These are phyloP conservation scores for Spergularia azorica DNA, from an alignment of 179 eudicot genomes.

Conservation along the genomic window DNA sequence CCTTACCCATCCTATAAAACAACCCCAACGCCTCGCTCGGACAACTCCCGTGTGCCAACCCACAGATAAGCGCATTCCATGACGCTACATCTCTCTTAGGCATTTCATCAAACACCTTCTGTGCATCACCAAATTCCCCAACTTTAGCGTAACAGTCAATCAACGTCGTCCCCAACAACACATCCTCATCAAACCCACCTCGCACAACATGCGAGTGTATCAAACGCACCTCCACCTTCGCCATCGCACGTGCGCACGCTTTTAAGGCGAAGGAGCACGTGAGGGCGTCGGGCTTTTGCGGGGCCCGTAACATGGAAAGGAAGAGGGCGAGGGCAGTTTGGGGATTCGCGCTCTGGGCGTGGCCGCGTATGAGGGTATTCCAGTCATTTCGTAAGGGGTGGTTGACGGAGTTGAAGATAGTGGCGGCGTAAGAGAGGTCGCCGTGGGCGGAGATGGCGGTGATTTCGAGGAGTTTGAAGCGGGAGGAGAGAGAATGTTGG, in stretches of 20 bases:
- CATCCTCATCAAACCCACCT: slow-evolving; percentile 50
- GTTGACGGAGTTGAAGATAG: slow-evolving; percentile 43
- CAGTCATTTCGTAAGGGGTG: slow-evolving; percentile 61
- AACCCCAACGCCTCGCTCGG: slow-evolving; percentile 55
- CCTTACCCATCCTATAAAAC: slow-evolving; percentile 37
- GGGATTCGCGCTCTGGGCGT: slow-evolving; percentile 51
- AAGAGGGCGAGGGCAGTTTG: slow-evolving; percentile 40
- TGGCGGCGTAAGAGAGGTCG: slow-evolving; percentile 52
- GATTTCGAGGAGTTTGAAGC: slow-evolving; percentile 63
- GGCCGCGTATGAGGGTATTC: slow-evolving; percentile 77
- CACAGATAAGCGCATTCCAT: slow-evolving; percentile 81
- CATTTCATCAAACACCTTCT: slow-evolving; percentile 78
- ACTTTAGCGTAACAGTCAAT: slow-evolving; percentile 65
- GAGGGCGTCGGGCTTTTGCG: slow-evolving; percentile 62
- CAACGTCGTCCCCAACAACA: slow-evolving; percentile 60
- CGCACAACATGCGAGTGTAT: slow-evolving; percentile 53
- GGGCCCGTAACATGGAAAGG: slow-evolving; percentile 43
- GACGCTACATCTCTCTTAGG: slow-evolving; percentile 53
- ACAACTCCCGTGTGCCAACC: slow-evolving; percentile 69
- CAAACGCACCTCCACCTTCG: slow-evolving; percentile 41
- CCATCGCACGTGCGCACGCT: slow-evolving; percentile 74
- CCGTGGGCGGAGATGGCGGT: slow-evolving; percentile 52
- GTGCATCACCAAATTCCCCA: slow-evolving; percentile 52
- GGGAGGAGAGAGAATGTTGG: slow-evolving; percentile 34
- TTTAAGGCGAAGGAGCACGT: slow-evolving; percentile 78